These are phyloP conservation scores for Metschnikowia sp. DNA, from an alignment of 805 yeast species.

Conservation along the genomic window DNA sequence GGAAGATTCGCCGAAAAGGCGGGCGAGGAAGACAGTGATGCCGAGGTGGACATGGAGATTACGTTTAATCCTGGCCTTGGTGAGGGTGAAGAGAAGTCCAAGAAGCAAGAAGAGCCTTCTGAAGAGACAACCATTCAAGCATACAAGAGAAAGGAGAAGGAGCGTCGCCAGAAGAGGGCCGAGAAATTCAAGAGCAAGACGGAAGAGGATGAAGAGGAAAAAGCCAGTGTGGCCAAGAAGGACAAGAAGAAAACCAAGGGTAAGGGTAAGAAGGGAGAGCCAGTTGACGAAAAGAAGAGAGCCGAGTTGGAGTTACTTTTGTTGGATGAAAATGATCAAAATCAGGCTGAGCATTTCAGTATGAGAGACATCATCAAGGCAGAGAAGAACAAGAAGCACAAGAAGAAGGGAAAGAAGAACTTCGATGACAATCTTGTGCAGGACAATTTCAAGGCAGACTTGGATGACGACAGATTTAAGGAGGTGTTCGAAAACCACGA, in stretches of 20 bases:
- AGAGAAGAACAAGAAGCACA: constrained; percentile 59
- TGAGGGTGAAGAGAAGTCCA: constrained; percentile 22
- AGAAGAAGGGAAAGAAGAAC: constrained; percentile 44
- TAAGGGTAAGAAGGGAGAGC: constrained; percentile 7
- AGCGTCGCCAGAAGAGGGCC: constrained; percentile 82
- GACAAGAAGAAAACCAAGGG: constrained; percentile 25
- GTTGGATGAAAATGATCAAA: constrained; percentile 52
- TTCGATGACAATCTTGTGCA: constrained; percentile 48
- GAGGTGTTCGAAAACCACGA: constrained; percentile 82
- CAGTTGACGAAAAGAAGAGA: constrained; percentile 24
- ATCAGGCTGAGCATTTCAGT: constrained; percentile 61
- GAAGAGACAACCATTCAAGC: constrained; percentile 77
- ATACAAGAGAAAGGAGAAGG: constrained; percentile 85
- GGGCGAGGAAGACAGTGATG: constrained; percentile 40
- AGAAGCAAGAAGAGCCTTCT: constrained; percentile 37
- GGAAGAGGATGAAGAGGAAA: constrained; percentile 48
- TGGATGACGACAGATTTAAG: constrained; percentile 79
- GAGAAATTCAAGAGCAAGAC: constrained; percentile 66
- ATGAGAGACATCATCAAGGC: constrained; percentile 75
- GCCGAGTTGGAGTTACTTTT: constrained; percentile 75
- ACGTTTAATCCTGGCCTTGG: constrained; percentile 88
- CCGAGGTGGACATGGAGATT: constrained; percentile 89
- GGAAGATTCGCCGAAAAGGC: constrained; percentile 34
- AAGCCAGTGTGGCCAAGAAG: constrained; percentile 13
- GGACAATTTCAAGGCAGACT: constrained; percentile 61